Conservation (phyloP, 768 basidiomycete genomes). For the Tylopilus felleus region DNA sequence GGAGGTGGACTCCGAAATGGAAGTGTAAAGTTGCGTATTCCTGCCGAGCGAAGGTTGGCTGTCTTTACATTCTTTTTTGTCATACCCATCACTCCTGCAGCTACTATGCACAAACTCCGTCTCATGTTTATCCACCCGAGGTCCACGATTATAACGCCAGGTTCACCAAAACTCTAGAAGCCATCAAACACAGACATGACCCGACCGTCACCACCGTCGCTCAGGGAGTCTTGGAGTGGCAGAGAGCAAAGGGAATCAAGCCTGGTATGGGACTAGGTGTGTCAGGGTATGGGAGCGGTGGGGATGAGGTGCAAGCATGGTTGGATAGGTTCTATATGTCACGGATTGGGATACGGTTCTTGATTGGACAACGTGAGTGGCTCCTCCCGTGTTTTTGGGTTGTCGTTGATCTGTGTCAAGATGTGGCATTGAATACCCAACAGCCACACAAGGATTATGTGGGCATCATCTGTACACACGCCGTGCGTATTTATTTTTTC, state of each 20-base stretch:
- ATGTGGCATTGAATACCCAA: constrained; percentile 91
- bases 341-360: constrained; percentile 91
- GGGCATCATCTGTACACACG: constrained; percentile 94
- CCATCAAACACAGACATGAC: constrained; percentile 93
- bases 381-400: neutral
- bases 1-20: constrained; percentile 43
- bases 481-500: constrained; percentile 49
- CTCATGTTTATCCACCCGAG: constrained; percentile 83
- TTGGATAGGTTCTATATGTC: constrained; percentile 96
- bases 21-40: constrained; percentile 69
- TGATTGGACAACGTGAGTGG: constrained; percentile 89
- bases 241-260: constrained; percentile 45
- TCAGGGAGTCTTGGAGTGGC: constrained; percentile 97
- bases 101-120: constrained; percentile 79
- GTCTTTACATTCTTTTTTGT: neutral
- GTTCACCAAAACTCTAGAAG: constrained; percentile 83
- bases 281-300: constrained; percentile 55
- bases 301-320: constrained; percentile 90
- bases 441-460: constrained; percentile 90
- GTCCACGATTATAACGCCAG: constrained; percentile 88
- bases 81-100: constrained; percentile 35
- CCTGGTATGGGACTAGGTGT: constrained; percentile 28
- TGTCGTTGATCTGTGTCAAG: constrained; percentile 38
- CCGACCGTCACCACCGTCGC: constrained; percentile 97
- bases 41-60: constrained; percentile 74